Evolutionary conservation across 768 basidiomycete species (phyloP).

Genomic region (Lactarius tabidus): DNA sequence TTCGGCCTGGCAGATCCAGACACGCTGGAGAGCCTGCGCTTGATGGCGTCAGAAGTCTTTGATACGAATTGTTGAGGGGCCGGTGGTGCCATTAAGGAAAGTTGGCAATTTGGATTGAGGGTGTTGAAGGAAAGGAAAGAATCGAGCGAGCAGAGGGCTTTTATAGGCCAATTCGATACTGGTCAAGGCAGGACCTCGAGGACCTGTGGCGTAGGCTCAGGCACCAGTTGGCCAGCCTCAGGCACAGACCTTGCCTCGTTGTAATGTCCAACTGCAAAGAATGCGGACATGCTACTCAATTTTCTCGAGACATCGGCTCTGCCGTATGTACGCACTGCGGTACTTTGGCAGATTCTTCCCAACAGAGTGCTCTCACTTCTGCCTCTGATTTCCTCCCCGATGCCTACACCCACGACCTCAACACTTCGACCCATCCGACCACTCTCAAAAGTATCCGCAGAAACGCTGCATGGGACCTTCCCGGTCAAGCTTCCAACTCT

Average conservation of each 20-base stretch:
- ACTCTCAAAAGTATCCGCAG: constrained; percentile 49
- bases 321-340: constrained; percentile 68
- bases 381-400: constrained; percentile 37
- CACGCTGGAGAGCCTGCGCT: constrained; percentile 64
- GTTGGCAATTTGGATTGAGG: constrained; percentile 39
- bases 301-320: constrained; percentile 21
- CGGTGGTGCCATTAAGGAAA: constrained; percentile 4
- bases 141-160: constrained; percentile 9
- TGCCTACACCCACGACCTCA: constrained; percentile 34
- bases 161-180: not conserved
- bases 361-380: constrained; percentile 54
- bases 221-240: not conserved
- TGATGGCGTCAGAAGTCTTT: constrained; percentile 55
- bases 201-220: too few species aligned
- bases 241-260: not conserved
- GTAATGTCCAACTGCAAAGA: constrained; percentile 20
- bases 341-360: constrained; percentile 56
- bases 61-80: constrained; percentile 50
- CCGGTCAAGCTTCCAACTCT: constrained; percentile 63
- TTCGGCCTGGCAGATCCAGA: constrained; percentile 49
- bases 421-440: constrained; percentile 24
- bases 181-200: too few species aligned
- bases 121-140: constrained; percentile 29
- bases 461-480: constrained; percentile 53
- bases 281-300: constrained; percentile 25